Conservation (phyloP, 2,329 filamentous ascomycete species). For the Massarina eburnea region DNA sequence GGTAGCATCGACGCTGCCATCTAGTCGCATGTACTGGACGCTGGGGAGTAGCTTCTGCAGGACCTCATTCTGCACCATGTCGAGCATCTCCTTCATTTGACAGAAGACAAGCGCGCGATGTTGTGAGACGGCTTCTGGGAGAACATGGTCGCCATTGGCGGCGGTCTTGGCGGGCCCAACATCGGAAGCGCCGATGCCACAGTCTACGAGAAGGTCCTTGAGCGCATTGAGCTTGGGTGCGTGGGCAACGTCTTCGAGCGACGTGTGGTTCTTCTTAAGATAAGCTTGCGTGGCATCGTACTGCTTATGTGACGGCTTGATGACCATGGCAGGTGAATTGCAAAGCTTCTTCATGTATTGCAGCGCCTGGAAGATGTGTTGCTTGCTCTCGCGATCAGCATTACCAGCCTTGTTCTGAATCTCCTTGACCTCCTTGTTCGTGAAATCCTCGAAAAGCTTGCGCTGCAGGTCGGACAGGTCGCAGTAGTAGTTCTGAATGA, state of each 20-base stretch:
- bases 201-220: constrained; percentile 93
- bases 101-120: constrained; percentile 97
- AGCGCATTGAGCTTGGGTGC: constrained; percentile 91
- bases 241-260: constrained; percentile 80
- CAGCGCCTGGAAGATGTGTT: constrained; percentile 97
- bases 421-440: constrained; percentile 87
- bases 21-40: constrained; percentile 90
- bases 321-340: constrained; percentile 93
- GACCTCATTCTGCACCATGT: constrained; percentile 96
- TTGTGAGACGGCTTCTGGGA: constrained; percentile 83
- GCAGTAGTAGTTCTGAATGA: constrained; percentile 98
- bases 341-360: constrained; percentile 99
- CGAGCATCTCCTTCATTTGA: constrained; percentile 99
- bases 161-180: constrained; percentile 50
- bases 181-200: constrained; percentile 76
- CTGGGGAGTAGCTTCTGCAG: constrained; percentile 87
- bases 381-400: constrained; percentile 84
- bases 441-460: constrained; percentile 95
- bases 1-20: constrained; percentile 88
- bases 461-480: constrained; percentile 93
- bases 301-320: constrained; percentile 89
- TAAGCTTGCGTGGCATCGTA: constrained; percentile 86
- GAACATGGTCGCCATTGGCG: constrained; percentile 49
- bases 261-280: constrained; percentile 76
- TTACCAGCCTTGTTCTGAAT: constrained; percentile 80